Percentiles rank a stretch among this genome's conserved stretches.
phyloP scores from a whole-genome alignment of 75 land plant genomes.

The Pinus albicaulis region DNA sequence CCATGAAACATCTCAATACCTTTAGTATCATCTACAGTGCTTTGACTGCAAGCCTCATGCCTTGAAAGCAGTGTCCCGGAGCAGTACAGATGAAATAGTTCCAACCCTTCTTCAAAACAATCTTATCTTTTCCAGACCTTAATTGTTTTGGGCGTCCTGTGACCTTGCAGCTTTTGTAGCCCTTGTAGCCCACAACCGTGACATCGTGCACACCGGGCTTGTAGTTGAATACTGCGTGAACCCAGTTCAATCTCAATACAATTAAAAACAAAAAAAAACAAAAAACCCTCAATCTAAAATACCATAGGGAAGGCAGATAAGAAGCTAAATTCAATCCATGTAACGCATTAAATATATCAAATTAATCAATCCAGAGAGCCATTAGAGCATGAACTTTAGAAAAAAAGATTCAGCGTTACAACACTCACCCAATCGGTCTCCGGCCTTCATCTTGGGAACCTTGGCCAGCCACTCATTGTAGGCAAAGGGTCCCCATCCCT shows the following conservation, averaged over 20 bases:
- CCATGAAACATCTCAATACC: no score
- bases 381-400: not conserved
- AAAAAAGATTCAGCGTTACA: not conserved
- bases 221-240: slow-evolving; percentile 30
- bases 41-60: slow-evolving; percentile 32
- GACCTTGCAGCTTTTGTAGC: slow-evolving; percentile 22
- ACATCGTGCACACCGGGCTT: slow-evolving; percentile 19
- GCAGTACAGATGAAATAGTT: slow-evolving; percentile 42
- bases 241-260: no score
- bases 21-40: slow-evolving; percentile 3
- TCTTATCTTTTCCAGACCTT: slow-evolving; percentile 21
- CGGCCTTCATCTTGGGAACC: not conserved
- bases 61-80: slow-evolving; percentile 33
- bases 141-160: slow-evolving; percentile 1
- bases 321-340: no score
- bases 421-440: not conserved
- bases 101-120: slow-evolving; percentile 20
- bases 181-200: slow-evolving; percentile 19
- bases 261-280: not conserved
- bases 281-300: no score
- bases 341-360: no score
- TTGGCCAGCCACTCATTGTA: not conserved
- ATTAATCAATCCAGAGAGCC: no score
- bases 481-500: slow-evolving; percentile 1
- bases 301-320: no score